Evolutionary conservation across 768 basidiomycete species (phyloP).

Genomic region (Russula abietina): DNA sequence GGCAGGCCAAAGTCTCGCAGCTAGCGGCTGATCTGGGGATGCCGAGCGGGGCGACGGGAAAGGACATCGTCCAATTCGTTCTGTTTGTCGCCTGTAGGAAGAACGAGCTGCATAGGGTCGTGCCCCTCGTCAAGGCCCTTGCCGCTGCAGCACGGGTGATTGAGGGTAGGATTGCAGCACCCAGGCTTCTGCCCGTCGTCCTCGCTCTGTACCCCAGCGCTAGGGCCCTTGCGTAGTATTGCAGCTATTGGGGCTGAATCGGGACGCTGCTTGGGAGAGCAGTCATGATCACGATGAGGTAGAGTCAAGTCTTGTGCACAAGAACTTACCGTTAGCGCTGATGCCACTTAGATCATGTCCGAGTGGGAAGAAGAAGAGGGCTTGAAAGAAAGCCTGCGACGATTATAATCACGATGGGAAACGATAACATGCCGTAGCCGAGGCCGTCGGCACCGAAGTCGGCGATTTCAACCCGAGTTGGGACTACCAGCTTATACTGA

Average conservation of each 20-base stretch:
- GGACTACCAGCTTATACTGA: too few relatives aligned
- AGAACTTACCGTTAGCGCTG: not conserved
- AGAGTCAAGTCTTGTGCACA: not conserved
- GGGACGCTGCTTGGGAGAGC: not conserved
- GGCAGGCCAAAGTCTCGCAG: not conserved
- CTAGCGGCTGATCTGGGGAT: not conserved
- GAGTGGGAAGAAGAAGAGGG: not conserved
- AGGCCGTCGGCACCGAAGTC: not conserved
- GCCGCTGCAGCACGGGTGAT: not conserved
- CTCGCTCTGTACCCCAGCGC: not conserved
- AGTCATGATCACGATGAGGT: conserved; percentile 10
- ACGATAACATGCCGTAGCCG: too few relatives aligned
- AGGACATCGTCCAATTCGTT: not conserved
- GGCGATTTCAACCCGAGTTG: not conserved
- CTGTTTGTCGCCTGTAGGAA: not conserved
- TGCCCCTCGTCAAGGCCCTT: not conserved
- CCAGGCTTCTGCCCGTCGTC: not conserved
- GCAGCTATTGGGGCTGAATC: not conserved
- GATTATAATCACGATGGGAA: too few relatives aligned
- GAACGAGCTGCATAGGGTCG: conserved; percentile 1
- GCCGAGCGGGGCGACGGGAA: not conserved
- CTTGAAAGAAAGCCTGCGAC: not conserved
- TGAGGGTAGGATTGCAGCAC: not conserved
- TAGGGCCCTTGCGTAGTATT: not conserved
- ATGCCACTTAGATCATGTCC: too few relatives aligned